Evolutionary conservation across 2,329 filamentous ascomycete genomes (phyloP).

Genomic region (Ascochyta koolunga): DNA sequence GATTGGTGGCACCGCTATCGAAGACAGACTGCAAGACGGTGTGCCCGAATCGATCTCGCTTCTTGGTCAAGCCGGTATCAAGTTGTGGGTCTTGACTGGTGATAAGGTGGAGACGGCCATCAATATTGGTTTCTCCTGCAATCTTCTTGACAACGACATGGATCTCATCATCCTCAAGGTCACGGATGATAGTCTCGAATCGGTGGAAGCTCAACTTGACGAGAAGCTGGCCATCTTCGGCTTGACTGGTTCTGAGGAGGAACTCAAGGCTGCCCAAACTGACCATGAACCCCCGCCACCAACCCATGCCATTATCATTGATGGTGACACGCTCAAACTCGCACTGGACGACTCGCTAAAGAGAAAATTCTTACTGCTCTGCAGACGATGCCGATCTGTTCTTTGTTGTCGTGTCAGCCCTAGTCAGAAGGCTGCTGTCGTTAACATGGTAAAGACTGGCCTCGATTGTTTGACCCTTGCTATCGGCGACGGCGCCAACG

Average conservation of each 20-base stretch:
- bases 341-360: slow-evolving; percentile 81
- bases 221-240: slow-evolving; percentile 74
- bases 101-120: slow-evolving; percentile 99
- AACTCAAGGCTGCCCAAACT: slow-evolving; percentile 76
- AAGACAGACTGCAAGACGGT: slow-evolving; percentile 94
- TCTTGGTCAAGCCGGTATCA: slow-evolving; percentile 91
- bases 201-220: slow-evolving; percentile 74
- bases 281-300: slow-evolving; percentile 85
- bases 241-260: slow-evolving; percentile 83
- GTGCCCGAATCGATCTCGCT: slow-evolving; percentile 95
- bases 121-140: slow-evolving; percentile 99
- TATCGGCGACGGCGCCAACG: slow-evolving; percentile 88
- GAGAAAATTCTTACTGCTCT: slow-evolving; percentile 92
- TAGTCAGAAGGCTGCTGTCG: slow-evolving; percentile 95
- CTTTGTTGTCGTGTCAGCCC: slow-evolving; percentile 97
- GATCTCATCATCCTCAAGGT: slow-evolving; percentile 90
- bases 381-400: slow-evolving; percentile 96
- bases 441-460: slow-evolving; percentile 91
- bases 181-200: slow-evolving; percentile 71
- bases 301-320: slow-evolving; percentile 92
- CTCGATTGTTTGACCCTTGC: slow-evolving; percentile 94
- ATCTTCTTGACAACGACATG: slow-evolving; percentile 96
- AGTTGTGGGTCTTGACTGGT: slow-evolving; percentile 96
- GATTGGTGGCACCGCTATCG: slow-evolving; percentile 93
- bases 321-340: slow-evolving; percentile 90